These are phyloP conservation scores for Fusarium sp. DNA, from an alignment of 2,329 filamentous ascomycete species.

Conservation along the genomic window DNA sequence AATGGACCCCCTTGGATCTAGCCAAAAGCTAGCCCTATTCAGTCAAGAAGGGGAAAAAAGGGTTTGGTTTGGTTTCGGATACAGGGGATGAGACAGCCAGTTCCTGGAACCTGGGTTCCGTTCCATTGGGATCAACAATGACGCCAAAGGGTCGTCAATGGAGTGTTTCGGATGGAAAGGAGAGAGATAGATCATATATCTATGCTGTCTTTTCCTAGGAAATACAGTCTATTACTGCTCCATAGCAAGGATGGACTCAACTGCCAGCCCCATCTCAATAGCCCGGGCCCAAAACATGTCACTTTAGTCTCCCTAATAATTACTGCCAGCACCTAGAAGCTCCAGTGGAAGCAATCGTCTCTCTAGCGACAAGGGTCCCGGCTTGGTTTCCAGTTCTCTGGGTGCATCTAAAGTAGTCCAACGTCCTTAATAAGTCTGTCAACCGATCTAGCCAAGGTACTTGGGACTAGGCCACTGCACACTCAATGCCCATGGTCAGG, in stretches of 20 bases:
- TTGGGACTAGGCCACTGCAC: no score
- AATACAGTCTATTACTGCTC: no score
- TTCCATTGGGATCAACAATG: conserved; percentile 29
- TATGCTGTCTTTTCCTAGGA: neutral
- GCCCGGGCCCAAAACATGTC: neutral
- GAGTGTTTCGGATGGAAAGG: conserved; percentile 21
- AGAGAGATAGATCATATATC: neutral
- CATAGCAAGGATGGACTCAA: neutral
- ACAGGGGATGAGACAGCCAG: conserved; percentile 20
- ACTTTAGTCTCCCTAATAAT: conserved; percentile 1
- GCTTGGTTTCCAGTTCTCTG: conserved; percentile 10
- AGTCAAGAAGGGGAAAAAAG: neutral
- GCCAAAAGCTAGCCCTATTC: conserved; percentile 15
- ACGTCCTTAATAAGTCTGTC: neutral
- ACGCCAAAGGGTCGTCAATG: conserved; percentile 22
- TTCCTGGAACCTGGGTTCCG: conserved; percentile 21
- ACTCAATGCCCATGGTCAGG: no score
- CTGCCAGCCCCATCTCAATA: neutral
- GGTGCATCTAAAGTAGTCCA: conserved; percentile 2
- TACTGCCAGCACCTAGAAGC: conserved; percentile 32
- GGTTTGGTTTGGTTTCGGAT: conserved; percentile 7
- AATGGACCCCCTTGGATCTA: conserved; percentile 6
- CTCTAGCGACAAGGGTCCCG: conserved; percentile 23
- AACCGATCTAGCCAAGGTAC: neutral
- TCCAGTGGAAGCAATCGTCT: conserved; percentile 21